These are phyloP conservation scores for Pseudocohnilembus persalinus DNA, from an alignment of 169 alveolate species.

Conservation along the genomic window DNA sequence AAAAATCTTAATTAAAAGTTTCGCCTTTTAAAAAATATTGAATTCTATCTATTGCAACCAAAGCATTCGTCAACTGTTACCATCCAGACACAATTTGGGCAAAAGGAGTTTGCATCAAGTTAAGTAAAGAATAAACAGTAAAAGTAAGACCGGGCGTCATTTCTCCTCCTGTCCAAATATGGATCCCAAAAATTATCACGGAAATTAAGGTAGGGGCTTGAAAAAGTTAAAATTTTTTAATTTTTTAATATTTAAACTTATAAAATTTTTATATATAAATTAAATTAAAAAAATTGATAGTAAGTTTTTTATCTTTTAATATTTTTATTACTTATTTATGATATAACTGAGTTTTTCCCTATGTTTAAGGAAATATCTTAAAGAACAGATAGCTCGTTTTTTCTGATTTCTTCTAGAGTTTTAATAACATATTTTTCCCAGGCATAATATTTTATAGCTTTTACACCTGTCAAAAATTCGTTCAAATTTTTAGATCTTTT, in stretches of 20 bases:
- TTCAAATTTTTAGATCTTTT: constrained; percentile 5
- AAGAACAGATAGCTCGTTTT: background rate
- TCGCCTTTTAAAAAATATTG: constrained; percentile 8
- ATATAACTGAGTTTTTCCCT: background rate
- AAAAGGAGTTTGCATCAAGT: constrained; percentile 9
- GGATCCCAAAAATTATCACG: background rate
- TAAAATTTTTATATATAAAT: too few species aligned
- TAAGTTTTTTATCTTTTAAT: too few species aligned
- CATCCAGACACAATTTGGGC: background rate
- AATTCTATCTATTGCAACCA: background rate
- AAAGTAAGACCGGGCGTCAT: background rate
- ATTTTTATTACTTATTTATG: background rate
- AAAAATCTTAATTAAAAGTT: background rate
- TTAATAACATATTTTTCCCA: constrained; percentile 4
- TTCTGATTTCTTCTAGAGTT: background rate
- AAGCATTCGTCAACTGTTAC: constrained; percentile 1
- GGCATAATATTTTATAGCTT: constrained; percentile 16
- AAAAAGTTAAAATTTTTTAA: background rate
- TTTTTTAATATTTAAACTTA: too few species aligned
- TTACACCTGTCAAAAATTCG: background rate
- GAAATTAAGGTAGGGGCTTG: constrained; percentile 4
- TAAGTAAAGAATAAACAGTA: constrained; percentile 1
- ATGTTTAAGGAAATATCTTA: background rate
- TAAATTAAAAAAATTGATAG: too few species aligned
- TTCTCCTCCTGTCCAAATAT: background rate